Evolutionary conservation across 495 filamentous ascomycete species (phyloP), one percentile per base, ranked within the genome.

Genomic region (Annulohypoxylon bovei): DNA sequence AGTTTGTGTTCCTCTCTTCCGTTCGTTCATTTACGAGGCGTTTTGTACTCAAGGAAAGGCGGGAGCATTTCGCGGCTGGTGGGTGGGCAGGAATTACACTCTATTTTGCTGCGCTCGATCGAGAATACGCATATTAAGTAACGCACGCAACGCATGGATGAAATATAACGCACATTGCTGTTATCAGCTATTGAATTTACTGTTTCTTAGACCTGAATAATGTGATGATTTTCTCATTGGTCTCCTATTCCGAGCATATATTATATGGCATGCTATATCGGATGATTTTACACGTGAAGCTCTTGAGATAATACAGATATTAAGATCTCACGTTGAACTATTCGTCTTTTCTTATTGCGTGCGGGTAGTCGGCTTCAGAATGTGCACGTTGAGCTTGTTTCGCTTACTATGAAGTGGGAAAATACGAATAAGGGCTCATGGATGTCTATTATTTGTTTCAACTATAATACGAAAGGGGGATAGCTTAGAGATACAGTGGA

Each of bases 21-120:
- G 58, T 72, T 56, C 70, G 55, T 72, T 68, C 70, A 68, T 72
- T 68, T 68, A 68, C 55, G 60, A 68, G 70, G 70, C 65, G 70
- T 72, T 72, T 28, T 25, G 28, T 20, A 61, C 54, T 53, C 54
- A 56, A 57, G 63, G 64, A 40, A 63, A 39, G 69, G 54, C 33
- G 55, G 63, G 55, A 72, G 70, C 70, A 72, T 72, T 68, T 53
- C 65, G 70, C 55, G 70, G 59, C 53, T 47, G 67, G 53, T 42
- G 58, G 69, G 53, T 56, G 60, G 60, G 55, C 40, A 72, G 60
- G 70, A 40, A 39, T 56, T 46, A 44, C 49, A 33, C 18, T 63
- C 32, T 46, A 63, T 56, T 70, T 60, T 70, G 58, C 63, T 47
- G 52, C 58, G 59, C 63, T 63, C 57, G 58, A 67, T 54, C 42